These are phyloP conservation scores for Yamadazyma sp. DNA, from an alignment of 1,139 yeast genomes.

Conservation along the genomic window DNA sequence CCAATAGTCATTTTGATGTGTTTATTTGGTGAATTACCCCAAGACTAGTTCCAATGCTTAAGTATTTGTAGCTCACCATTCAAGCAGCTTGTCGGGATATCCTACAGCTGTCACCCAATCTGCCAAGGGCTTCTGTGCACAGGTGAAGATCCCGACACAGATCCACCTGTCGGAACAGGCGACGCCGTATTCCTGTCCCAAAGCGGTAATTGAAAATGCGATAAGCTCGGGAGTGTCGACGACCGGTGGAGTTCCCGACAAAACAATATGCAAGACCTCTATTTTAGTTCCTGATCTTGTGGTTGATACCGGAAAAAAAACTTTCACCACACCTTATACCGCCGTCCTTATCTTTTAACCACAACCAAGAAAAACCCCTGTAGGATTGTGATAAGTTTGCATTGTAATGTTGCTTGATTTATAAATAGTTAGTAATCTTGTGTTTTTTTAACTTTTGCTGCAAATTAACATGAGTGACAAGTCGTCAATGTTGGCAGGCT, in stretches of 20 bases:
- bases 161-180: neutral
- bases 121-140: neutral
- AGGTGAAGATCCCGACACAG: neutral
- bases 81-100: neutral
- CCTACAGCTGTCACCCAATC: neutral
- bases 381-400: neutral
- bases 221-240: too few relatives aligned
- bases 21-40: too few relatives aligned
- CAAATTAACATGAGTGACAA: conserved; percentile 1
- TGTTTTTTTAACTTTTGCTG: neutral
- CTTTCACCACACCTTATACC: too few relatives aligned
- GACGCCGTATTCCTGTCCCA: neutral
- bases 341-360: neutral
- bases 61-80: too few relatives aligned
- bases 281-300: too few relatives aligned
- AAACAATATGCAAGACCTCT: too few relatives aligned
- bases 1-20: conserved; percentile 13
- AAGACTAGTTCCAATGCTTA: too few relatives aligned
- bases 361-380: neutral
- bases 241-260: neutral
- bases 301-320: too few relatives aligned
- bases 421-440: neutral
- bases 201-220: neutral
- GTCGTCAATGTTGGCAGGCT: neutral
- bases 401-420: too few relatives aligned